These are phyloP conservation scores for Carex pumila DNA, from an alignment of 176 grass and related monocot genomes.

Conservation along the genomic window DNA sequence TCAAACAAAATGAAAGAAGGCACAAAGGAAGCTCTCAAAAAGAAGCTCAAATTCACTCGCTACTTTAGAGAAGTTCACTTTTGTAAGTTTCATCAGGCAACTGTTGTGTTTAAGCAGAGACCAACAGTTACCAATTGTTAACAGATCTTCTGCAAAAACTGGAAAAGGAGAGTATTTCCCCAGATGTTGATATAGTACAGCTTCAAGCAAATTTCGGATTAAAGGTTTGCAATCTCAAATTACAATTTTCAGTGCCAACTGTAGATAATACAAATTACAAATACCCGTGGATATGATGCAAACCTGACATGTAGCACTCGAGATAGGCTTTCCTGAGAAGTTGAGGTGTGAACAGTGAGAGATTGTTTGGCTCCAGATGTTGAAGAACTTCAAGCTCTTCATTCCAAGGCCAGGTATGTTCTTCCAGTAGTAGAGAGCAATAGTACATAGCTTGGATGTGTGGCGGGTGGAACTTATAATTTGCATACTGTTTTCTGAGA, in stretches of 20 bases:
- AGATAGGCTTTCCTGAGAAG: conserved; percentile 68
- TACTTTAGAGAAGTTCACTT: neutral
- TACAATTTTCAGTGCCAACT: neutral
- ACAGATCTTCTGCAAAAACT: neutral
- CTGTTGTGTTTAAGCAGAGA: neutral
- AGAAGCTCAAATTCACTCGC: neutral
- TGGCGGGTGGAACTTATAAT: conserved; percentile 80
- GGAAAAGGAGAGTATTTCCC: neutral
- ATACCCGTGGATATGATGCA: neutral
- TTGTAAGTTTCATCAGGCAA: neutral
- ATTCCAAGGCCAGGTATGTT: conserved; percentile 70
- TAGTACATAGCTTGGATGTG: conserved; percentile 67
- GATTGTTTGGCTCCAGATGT: conserved; percentile 51
- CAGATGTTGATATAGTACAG: neutral
- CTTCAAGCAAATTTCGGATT: neutral
- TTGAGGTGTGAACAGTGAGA: conserved; percentile 43
- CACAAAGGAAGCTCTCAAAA: neutral
- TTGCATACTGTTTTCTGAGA: conserved; percentile 64
- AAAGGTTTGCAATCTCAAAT: neutral
- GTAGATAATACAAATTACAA: neutral
- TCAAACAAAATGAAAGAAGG: neutral
- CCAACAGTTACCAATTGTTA: neutral
- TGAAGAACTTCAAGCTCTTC: conserved; percentile 76
- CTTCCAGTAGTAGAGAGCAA: conserved; percentile 63
- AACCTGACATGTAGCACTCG: conserved; percentile 11